These are phyloP conservation scores for Talaromyces sp. DNA, from an alignment of 2,329 filamentous ascomycete species.

Conservation along the genomic window DNA sequence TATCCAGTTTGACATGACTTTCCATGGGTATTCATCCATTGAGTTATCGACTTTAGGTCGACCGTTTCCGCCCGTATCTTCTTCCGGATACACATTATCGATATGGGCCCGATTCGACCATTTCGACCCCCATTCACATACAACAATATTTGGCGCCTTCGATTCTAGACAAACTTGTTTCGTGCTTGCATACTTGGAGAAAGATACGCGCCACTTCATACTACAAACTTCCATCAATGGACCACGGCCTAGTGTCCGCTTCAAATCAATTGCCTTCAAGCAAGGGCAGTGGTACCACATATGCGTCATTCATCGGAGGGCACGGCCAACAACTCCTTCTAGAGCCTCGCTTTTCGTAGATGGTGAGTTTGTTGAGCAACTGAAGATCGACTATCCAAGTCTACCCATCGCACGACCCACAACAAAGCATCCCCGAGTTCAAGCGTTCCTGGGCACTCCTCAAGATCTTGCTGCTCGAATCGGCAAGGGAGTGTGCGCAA, in stretches of 20 bases:
- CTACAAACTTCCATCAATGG: slow-evolving; percentile 91
- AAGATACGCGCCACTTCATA: slow-evolving; percentile 89
- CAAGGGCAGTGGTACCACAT: slow-evolving; percentile 88
- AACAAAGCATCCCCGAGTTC: slow-evolving; percentile 56
- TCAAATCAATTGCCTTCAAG: slow-evolving; percentile 75
- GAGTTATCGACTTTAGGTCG: slow-evolving; percentile 83
- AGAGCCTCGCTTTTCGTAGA: slow-evolving; percentile 87
- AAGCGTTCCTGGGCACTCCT: slow-evolving; percentile 90
- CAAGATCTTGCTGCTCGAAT: slow-evolving; percentile 74
- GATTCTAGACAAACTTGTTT: slow-evolving; percentile 91
- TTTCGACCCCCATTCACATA: slow-evolving; percentile 80
- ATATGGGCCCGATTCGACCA: slow-evolving; percentile 84
- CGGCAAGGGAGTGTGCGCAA: slow-evolving; percentile 66
- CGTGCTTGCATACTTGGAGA: slow-evolving; percentile 86
- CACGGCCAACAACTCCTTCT: slow-evolving; percentile 67
- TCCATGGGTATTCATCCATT: slow-evolving; percentile 82
- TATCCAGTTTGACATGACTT: slow-evolving; percentile 88
- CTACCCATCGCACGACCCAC: slow-evolving; percentile 59
- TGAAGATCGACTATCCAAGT: slow-evolving; percentile 83
- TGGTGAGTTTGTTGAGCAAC: slow-evolving; percentile 88
- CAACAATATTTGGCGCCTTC: slow-evolving; percentile 92
- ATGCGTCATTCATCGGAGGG: slow-evolving; percentile 75
- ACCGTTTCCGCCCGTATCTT: slow-evolving; percentile 72
- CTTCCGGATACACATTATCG: slow-evolving; percentile 80
- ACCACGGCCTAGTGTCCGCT: slow-evolving; percentile 80